Base-by-base conservation (phyloP, 371 early-diverging fungal species). In the Apophysomyces elegans region DNA sequence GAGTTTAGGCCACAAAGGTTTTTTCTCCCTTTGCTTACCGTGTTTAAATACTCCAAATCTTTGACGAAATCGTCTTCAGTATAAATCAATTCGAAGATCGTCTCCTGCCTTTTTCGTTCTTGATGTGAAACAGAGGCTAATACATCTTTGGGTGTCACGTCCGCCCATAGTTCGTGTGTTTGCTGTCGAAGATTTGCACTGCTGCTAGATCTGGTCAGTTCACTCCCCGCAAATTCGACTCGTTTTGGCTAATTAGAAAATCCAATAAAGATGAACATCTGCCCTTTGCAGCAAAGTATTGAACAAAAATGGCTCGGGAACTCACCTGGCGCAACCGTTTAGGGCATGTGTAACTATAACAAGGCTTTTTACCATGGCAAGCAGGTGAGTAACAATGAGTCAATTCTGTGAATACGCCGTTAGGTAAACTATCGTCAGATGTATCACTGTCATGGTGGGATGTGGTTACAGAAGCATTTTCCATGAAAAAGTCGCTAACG, bases 381-480 rank as follows among this genome's bases (percentile, higher is more conserved):
- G 95, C 94, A 0, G 96, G 91, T n/a, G 95, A 90, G 75, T 96
- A 97, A 73, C 97, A 97, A 62, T 88, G 86, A 0, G 95, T 89
- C 58, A 95, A 77, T 21, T 89, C 83, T 1, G 92, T 92, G 76
- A 92, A 94, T 1, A 96, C 88, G 37, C 96, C 96, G 62, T 81
- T 88, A 11, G 91, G 90, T 36, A 80, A 71, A 9, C 41, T 64
- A 18, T 39, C 60, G 9, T 45, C 56, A 45, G 13, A 37, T 62
- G 35, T 18, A 61, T 18, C 47, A 13, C 41, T 38, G 16, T 43
- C 37, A 2, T 66, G 61, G 0, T 21, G 57, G 35, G 43, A 41
- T 47, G 59, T 57, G 37, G 58, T 50, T 50, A 50, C 21, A 16
- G 54, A 50, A 26, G 54, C 54, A 21, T 50, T 50, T 50, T 50